A percentile compares a stretch with the other conserved stretches of the same genome.
Conservation (phyloP, 805 yeast genomes). For the baker's yeast (Saccharomyces cerevisiae) region DNA sequence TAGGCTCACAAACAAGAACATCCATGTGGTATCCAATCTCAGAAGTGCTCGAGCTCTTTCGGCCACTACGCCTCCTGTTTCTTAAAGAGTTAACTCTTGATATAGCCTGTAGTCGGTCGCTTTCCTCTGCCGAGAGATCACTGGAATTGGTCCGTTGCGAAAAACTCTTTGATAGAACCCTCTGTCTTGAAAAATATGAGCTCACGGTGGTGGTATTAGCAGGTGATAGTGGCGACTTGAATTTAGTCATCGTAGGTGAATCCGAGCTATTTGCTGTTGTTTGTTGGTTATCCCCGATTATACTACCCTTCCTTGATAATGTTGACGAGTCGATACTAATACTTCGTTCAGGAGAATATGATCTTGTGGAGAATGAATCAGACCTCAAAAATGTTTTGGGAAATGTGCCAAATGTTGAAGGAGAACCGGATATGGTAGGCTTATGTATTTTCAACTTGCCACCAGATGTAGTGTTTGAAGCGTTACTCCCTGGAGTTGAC, state of each 20-base stretch:
- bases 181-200: slow-evolving; percentile 12
- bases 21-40: slow-evolving; percentile 38
- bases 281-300: slow-evolving; percentile 7
- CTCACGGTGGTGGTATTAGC: slow-evolving; percentile 5
- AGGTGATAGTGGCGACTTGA: slow-evolving; percentile 27
- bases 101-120: slow-evolving; percentile 21
- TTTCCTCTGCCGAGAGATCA: slow-evolving; percentile 18
- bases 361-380: slow-evolving; percentile 20
- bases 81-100: slow-evolving; percentile 24
- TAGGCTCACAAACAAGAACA: slow-evolving; percentile 77
- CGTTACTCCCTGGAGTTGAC: background rate
- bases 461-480: slow-evolving; percentile 1
- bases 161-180: slow-evolving; percentile 42
- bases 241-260: slow-evolving; percentile 16
- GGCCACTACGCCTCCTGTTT: slow-evolving; percentile 24
- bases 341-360: slow-evolving; percentile 25
- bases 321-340: slow-evolving; percentile 12
- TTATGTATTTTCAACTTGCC: slow-evolving; percentile 13
- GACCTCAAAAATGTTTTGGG: slow-evolving; percentile 15
- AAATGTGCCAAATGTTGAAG: slow-evolving; percentile 9
- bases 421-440: slow-evolving; percentile 12
- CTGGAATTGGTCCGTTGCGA: slow-evolving; percentile 17
- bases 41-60: slow-evolving; percentile 18
- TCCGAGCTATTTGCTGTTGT: slow-evolving; percentile 14
- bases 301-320: slow-evolving; percentile 18